Base-by-base conservation (phyloP, 345 rosid species). In the Eucalyptus pauciflora region DNA sequence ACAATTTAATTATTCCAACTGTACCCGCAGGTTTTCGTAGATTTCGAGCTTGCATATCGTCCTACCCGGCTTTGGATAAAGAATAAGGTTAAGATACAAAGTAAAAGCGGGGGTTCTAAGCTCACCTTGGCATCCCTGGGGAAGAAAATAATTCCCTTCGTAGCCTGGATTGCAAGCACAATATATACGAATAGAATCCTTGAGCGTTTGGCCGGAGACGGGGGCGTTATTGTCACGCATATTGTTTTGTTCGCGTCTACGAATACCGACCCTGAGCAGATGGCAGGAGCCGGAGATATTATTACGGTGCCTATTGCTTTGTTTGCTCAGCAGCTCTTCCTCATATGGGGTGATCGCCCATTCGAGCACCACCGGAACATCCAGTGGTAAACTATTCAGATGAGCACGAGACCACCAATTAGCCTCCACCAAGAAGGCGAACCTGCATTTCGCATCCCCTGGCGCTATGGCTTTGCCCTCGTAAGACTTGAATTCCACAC, bases 151-250 rank as follows among this genome's bases (percentile, higher is more conserved):
- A 69, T 31, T 69, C 80, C 80, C 80, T 69, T 5, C 10, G 45
- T 69, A 9, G 12, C 80, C 80, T 17, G 1, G 24, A 69, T 69
- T 33, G 80, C 80, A 69, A 69, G 80, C 22, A 31, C 43, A 33
- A n/a, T 0, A 62, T 62, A 6, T 29, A 62, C 9, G 0, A 29
- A 0, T 0, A 29, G 33, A 62, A 62, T 29, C 16, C 69, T 29
- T 2, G 33, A 62, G 8, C 69, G 17, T 62, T 29, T 62, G 16
- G 79, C 79, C 16, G 41, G 79, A 31, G 41, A 3, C 79, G 79
- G 79, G 16, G 20, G 15, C 14, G 1, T 67, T 4, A n/a, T 67
- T 4, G 56, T 52, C 7, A 43, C 8, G 45, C 45, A 7, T 43
- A 43, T 43, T 43, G 45, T 43, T 43, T 43, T 43, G 45, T 43